Evolutionary conservation across 306 rosid species (phyloP).

Genomic region (Lablab purpureus): DNA sequence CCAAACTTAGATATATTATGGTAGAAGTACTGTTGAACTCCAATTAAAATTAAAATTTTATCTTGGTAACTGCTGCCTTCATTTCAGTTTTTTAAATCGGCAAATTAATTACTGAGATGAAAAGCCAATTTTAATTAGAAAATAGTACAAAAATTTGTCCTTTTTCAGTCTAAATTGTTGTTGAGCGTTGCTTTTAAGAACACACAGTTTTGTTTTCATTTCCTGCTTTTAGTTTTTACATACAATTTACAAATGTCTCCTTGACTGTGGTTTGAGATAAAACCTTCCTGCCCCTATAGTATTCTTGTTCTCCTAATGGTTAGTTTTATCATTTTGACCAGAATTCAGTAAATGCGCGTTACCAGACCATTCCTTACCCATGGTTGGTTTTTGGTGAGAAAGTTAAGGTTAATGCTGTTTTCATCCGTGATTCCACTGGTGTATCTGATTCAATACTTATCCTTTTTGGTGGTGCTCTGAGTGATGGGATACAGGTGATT

Average conservation of each 20-base stretch:
- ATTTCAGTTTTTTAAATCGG: not conserved
- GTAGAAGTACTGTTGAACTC: not conserved
- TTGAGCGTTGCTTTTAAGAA: constrained; percentile 6
- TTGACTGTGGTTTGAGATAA: not conserved
- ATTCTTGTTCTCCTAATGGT: constrained; percentile 31
- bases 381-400: constrained; percentile 98
- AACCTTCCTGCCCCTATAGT: not conserved
- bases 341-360: constrained; percentile 96
- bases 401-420: constrained; percentile 92
- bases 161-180: not conserved
- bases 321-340: constrained; percentile 53
- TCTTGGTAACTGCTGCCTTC: not conserved
- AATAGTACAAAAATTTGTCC: not conserved
- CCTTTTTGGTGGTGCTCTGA: constrained; percentile 84
- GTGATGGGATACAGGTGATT: constrained; percentile 79
- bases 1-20: not conserved
- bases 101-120: not conserved
- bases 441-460: constrained; percentile 90
- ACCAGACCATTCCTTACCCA: constrained; percentile 93
- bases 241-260: not conserved
- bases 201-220: not conserved
- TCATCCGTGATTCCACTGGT: constrained; percentile 95
- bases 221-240: not conserved
- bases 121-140: not conserved
- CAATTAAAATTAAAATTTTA: not conserved